Evolutionary conservation across 73 alveolate genomes (phyloP).

Genomic region (Stentor roeselii): DNA sequence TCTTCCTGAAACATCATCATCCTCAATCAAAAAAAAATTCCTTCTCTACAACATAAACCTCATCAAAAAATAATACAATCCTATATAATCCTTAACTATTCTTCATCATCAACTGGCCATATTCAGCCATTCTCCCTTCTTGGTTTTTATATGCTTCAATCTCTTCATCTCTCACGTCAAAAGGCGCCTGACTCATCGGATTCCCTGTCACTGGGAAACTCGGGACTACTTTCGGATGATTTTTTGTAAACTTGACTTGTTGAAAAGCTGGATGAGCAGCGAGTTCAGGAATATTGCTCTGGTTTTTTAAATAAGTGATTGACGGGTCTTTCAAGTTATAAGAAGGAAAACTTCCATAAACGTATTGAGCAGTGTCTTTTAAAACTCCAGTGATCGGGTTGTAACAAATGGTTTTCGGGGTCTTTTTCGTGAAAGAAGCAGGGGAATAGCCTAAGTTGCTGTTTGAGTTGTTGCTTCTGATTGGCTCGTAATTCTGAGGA

Average conservation of each 20-base stretch:
- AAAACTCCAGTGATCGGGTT: slow-evolving; percentile 13
- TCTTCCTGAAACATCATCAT: no score
- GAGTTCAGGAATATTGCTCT: background rate
- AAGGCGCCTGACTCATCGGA: no score
- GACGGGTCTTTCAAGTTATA: background rate
- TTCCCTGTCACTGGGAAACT: background rate
- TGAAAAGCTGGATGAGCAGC: background rate
- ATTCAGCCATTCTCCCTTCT: slow-evolving; percentile 2
- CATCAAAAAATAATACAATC: no score
- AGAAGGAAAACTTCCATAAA: background rate
- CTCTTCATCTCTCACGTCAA: background rate
- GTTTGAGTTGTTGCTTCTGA: background rate
- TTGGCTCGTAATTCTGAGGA: background rate
- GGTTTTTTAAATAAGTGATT: no score
- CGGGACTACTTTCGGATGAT: background rate
- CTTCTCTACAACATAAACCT: no score
- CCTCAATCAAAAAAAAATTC: no score
- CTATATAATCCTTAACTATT: no score
- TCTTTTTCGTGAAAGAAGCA: slow-evolving; percentile 1
- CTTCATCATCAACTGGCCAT: background rate
- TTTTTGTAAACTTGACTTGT: background rate
- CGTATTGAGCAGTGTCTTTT: background rate
- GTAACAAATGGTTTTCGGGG: slow-evolving; percentile 9
- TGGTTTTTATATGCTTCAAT: background rate
- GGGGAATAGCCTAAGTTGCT: background rate